These are phyloP conservation scores for Geotrichum bryndzae DNA, from an alignment of 1,139 yeast species.

Conservation along the genomic window DNA sequence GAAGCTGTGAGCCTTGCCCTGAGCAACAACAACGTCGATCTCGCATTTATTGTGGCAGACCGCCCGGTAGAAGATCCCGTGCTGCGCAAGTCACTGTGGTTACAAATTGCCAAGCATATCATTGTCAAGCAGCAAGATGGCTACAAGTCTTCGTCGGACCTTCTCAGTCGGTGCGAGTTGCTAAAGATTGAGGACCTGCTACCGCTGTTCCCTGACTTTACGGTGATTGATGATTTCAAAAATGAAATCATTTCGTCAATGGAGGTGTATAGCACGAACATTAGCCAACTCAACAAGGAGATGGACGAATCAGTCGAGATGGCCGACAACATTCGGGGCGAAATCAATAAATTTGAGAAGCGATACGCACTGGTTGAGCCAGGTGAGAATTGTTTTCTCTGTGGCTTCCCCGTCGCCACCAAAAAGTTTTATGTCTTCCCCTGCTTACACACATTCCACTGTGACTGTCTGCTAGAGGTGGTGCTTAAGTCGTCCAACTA, in stretches of 20 bases:
- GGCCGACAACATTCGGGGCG: constrained; percentile 54
- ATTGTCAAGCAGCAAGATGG: constrained; percentile 33
- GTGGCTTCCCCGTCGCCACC: constrained; percentile 60
- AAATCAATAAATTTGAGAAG: constrained; percentile 48
- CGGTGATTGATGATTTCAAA: constrained; percentile 75
- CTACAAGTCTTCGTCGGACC: constrained; percentile 36
- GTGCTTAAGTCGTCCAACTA: constrained; percentile 63
- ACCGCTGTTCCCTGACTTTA: constrained; percentile 78
- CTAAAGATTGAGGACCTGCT: constrained; percentile 74
- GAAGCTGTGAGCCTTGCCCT: constrained; percentile 78
- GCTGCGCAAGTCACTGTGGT: constrained; percentile 67
- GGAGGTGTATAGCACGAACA: constrained; percentile 62
- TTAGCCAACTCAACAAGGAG: constrained; percentile 59
- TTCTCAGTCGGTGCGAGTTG: constrained; percentile 48
- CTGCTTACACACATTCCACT: constrained; percentile 85
- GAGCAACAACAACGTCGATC: constrained; percentile 52
- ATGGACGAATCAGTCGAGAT: constrained; percentile 70
- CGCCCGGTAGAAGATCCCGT: constrained; percentile 43
- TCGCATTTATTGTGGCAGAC: constrained; percentile 55
- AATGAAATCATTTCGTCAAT: constrained; percentile 75
- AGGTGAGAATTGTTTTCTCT: constrained; percentile 73
- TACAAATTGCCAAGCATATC: constrained; percentile 57
- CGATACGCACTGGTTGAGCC: constrained; percentile 64
- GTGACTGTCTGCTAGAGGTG: constrained; percentile 68
- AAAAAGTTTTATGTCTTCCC: constrained; percentile 80